phyloP scores from a whole-genome alignment of 2,329 filamentous ascomycete genomes.

The Cryphonectria naterciae region DNA sequence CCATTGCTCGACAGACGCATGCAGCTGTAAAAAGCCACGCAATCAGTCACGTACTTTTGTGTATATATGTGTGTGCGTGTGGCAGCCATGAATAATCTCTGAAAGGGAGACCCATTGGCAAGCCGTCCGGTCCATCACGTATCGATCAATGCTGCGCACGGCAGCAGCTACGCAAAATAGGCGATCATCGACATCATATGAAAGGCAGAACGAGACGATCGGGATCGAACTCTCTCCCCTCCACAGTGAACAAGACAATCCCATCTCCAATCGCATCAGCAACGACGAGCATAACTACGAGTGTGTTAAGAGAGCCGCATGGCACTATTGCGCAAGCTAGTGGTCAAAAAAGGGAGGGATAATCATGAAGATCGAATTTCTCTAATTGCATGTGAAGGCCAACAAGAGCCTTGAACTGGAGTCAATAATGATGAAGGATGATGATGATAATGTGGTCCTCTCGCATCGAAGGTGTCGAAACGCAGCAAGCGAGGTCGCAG shows the following conservation, averaged over 20 bases:
- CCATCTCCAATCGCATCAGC: neutral
- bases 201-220: neutral
- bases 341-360: neutral
- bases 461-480: neutral
- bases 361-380: neutral
- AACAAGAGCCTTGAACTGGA: neutral
- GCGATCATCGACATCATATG: neutral
- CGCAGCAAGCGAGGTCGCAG: slow-evolving; percentile 1
- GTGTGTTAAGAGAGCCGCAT: slow-evolving; percentile 5
- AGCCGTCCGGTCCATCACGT: neutral
- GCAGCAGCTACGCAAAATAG: neutral
- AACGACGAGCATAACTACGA: slow-evolving; percentile 10
- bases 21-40: neutral
- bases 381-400: neutral
- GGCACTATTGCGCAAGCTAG: neutral
- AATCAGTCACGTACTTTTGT: neutral
- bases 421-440: neutral
- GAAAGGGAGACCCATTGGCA: neutral
- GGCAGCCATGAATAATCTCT: neutral
- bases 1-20: neutral
- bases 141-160: neutral
- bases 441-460: no score
- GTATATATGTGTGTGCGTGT: neutral
- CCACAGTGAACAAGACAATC: neutral
- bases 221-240: neutral